Evolutionary conservation across 2,329 filamentous ascomycete species (phyloP).

Genomic region (Pseudocercospora eumusae): DNA sequence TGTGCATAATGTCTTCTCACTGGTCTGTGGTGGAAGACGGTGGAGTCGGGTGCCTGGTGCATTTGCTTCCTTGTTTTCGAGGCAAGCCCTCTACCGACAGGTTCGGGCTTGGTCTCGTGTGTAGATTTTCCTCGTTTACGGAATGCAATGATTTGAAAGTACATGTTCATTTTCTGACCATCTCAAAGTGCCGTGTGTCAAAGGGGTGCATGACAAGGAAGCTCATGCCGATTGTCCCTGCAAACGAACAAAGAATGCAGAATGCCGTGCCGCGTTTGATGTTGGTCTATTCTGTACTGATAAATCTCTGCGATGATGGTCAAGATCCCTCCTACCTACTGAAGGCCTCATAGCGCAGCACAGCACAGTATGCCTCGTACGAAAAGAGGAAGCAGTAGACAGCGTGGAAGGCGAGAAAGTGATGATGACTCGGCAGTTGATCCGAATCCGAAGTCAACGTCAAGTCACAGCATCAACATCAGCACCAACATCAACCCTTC

Average conservation of each 20-base stretch:
- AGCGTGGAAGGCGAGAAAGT: neutral
- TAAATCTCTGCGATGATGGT: neutral
- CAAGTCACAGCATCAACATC: neutral
- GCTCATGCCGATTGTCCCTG: neutral
- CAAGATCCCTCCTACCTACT: neutral
- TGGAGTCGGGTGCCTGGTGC: slow-evolving; percentile 8
- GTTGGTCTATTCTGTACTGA: neutral
- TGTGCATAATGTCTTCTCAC: slow-evolving; percentile 17
- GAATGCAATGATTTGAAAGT: slow-evolving; percentile 10
- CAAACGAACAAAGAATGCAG: slow-evolving; percentile 9
- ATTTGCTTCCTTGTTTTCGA: slow-evolving; percentile 12
- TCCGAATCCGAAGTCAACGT: neutral
- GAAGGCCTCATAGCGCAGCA: no score
- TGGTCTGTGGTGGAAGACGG: slow-evolving; percentile 6
- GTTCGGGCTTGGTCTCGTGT: slow-evolving; percentile 1
- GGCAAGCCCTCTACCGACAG: slow-evolving; percentile 6
- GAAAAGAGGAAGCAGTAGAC: neutral
- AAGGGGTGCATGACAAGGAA: neutral
- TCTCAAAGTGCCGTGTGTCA: neutral
- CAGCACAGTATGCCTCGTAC: neutral
- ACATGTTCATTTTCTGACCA: neutral
- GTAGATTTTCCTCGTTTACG: slow-evolving; percentile 4
- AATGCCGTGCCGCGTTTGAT: neutral
- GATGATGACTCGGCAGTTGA: neutral
- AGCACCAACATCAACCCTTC: neutral